phyloP scores from a whole-genome alignment of 495 filamentous ascomycete species.

The Melanomma pulvis-pyrius region DNA sequence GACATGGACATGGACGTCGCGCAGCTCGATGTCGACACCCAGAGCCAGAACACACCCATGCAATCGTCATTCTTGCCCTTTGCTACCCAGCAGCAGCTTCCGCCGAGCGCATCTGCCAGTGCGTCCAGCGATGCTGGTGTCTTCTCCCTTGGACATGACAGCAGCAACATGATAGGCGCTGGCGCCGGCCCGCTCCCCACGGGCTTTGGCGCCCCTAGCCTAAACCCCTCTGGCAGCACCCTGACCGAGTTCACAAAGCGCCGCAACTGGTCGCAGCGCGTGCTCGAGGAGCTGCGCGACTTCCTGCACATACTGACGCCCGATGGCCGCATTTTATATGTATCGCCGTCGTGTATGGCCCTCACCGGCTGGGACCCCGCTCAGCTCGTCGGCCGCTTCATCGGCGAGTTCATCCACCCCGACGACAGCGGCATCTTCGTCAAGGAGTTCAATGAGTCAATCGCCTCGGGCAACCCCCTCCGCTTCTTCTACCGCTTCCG shows the following conservation, averaged over 20 bases:
- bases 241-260: constrained; percentile 83
- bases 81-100: constrained; percentile 21
- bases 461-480: constrained; percentile 75
- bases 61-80: constrained; percentile 19
- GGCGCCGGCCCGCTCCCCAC: constrained; percentile 62
- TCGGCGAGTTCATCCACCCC: constrained; percentile 80
- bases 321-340: constrained; percentile 80
- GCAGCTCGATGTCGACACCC: constrained; percentile 33
- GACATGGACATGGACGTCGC: constrained; percentile 39
- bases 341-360: constrained; percentile 74
- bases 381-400: constrained; percentile 72
- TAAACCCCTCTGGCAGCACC: constrained; percentile 59
- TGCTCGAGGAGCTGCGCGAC: constrained; percentile 88
- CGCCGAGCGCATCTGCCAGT: constrained; percentile 16
- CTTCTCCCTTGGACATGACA: constrained; percentile 34
- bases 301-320: constrained; percentile 84
- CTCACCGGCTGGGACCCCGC: constrained; percentile 75
- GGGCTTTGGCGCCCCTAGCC: constrained; percentile 55
- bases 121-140: constrained; percentile 34
- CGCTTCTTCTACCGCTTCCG: constrained; percentile 89
- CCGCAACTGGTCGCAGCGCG: constrained; percentile 84
- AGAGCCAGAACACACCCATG: constrained; percentile 20
- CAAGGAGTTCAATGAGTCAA: constrained; percentile 88
- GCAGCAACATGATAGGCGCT: constrained; percentile 47
- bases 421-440: constrained; percentile 87